Percentiles rank a stretch among this genome's conserved stretches.
phyloP scores from a whole-genome alignment of 106 monocot species.

The Phalaenopsis aphrodite region DNA sequence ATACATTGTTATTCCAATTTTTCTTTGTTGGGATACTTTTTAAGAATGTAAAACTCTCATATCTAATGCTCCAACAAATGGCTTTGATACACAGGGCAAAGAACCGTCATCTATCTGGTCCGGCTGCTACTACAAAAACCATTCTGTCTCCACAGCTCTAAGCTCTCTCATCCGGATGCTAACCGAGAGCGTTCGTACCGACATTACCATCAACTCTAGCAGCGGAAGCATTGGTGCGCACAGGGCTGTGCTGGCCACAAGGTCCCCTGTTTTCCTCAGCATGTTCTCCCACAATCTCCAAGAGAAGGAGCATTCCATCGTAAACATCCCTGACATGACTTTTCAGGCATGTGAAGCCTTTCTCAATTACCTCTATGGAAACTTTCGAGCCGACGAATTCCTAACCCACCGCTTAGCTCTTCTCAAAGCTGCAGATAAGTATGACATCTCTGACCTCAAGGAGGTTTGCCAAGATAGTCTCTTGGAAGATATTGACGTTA shows the following conservation, averaged over 20 bases:
- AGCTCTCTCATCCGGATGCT: slow-evolving; percentile 55
- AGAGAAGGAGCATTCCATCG: slow-evolving; percentile 64
- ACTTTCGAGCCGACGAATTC: slow-evolving; percentile 54
- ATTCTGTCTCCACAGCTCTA: slow-evolving; percentile 43
- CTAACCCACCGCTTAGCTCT: slow-evolving; percentile 45
- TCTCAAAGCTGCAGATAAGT: slow-evolving; percentile 80
- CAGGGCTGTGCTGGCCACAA: slow-evolving; percentile 75
- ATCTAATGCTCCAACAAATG: background rate
- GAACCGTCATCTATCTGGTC: slow-evolving; percentile 78
- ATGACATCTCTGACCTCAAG: slow-evolving; percentile 64
- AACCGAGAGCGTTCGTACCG: slow-evolving; percentile 53
- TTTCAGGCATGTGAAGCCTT: slow-evolving; percentile 61
- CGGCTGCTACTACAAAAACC: slow-evolving; percentile 23
- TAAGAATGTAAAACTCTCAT: no score
- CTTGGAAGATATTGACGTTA: slow-evolving; percentile 55
- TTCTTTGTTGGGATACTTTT: no score
- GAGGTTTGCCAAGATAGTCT: slow-evolving; percentile 90
- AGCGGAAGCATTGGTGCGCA: slow-evolving; percentile 63
- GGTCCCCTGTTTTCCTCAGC: slow-evolving; percentile 80
- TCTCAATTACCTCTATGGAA: slow-evolving; percentile 76
- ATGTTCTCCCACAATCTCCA: slow-evolving; percentile 93
- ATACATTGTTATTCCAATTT: no score
- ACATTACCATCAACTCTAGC: slow-evolving; percentile 65
- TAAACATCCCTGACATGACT: slow-evolving; percentile 87
- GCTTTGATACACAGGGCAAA: slow-evolving; percentile 37